phyloP scores from a whole-genome alignment of 2,329 filamentous ascomycete species.

The Fusarium sp. region DNA sequence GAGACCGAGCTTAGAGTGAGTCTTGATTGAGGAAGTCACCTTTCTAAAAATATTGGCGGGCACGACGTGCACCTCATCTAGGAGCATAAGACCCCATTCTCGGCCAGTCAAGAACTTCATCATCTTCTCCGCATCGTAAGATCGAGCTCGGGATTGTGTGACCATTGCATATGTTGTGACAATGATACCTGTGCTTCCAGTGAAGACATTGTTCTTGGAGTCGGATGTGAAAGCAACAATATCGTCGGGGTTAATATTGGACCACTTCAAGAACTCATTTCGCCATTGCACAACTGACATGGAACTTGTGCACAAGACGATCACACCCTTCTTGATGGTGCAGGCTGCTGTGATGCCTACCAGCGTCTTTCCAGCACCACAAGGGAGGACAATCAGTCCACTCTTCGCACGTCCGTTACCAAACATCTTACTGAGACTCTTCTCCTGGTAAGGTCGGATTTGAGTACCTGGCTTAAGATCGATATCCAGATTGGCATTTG shows the following conservation, averaged over 20 bases:
- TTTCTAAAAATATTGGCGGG: conserved; percentile 96
- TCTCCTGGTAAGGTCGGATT: conserved; percentile 96
- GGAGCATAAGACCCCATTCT: conserved; percentile 97
- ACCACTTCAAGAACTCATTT: conserved; percentile 97
- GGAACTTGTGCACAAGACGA: conserved; percentile 94
- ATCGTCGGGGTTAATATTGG: conserved; percentile 91
- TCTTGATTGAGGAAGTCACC: conserved; percentile 92
- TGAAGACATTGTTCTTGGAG: conserved; percentile 83
- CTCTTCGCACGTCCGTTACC: conserved; percentile 97
- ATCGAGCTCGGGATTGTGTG: conserved; percentile 86
- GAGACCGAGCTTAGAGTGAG: conserved; percentile 93
- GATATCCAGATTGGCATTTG: conserved; percentile 92
- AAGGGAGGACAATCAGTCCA: conserved; percentile 96
- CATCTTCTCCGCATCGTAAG: conserved; percentile 95
- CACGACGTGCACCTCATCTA: conserved; percentile 98
- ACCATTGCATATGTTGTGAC: conserved; percentile 99
- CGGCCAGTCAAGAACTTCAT: conserved; percentile 91
- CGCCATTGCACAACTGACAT: conserved; percentile 99
- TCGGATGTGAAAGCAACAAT: conserved; percentile 96
- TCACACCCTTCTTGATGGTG: conserved; percentile 95
- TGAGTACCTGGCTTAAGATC: conserved; percentile 89
- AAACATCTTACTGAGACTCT: conserved; percentile 99
- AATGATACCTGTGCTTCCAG: conserved; percentile 92
- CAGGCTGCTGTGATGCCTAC: conserved; percentile 99
- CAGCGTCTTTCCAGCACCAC: conserved; percentile 95